These are phyloP conservation scores for Exutisphaerella laricina DNA, from an alignment of 2,329 filamentous ascomycete species.

Conservation along the genomic window DNA sequence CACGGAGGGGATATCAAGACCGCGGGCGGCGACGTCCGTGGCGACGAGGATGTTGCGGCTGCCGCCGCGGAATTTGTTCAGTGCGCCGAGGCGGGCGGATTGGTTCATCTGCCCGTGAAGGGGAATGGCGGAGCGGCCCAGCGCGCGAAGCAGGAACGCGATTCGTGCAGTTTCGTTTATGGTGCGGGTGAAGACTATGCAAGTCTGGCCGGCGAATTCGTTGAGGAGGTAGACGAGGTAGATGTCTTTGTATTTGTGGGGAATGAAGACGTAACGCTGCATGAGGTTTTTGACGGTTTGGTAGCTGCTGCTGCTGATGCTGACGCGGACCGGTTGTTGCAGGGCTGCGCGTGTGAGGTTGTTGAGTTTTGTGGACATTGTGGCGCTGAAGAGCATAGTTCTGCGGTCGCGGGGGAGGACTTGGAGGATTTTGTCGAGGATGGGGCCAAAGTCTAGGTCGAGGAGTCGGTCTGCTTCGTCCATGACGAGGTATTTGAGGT, in stretches of 20 bases:
- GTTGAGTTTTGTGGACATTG: constrained; percentile 90
- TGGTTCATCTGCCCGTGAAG: constrained; percentile 90
- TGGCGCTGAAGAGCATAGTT: constrained; percentile 90
- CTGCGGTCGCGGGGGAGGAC: constrained; percentile 70
- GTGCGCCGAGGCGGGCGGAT: constrained; percentile 74
- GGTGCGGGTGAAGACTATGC: constrained; percentile 87
- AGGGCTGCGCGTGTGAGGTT: constrained; percentile 84
- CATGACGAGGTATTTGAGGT: constrained; percentile 84
- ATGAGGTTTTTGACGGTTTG: constrained; percentile 86
- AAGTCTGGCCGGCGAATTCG: constrained; percentile 77
- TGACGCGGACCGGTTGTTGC: constrained; percentile 75
- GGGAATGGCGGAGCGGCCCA: constrained; percentile 87
- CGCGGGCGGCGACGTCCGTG: constrained; percentile 88
- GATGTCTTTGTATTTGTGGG: constrained; percentile 80
- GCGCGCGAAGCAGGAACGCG: constrained; percentile 71
- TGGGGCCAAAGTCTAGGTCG: constrained; percentile 89
- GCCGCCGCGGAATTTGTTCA: constrained; percentile 82
- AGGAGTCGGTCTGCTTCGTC: constrained; percentile 90
- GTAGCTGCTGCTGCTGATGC: constrained; percentile 75
- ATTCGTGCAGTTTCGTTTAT: constrained; percentile 86
- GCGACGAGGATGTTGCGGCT: constrained; percentile 83
- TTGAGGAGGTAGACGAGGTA: constrained; percentile 83
- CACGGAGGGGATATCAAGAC: constrained; percentile 88
- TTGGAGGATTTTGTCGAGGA: constrained; percentile 88
- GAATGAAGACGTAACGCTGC: constrained; percentile 81